Evolutionary conservation across 768 basidiomycete species (phyloP).

Genomic region (Mycena polygramma): DNA sequence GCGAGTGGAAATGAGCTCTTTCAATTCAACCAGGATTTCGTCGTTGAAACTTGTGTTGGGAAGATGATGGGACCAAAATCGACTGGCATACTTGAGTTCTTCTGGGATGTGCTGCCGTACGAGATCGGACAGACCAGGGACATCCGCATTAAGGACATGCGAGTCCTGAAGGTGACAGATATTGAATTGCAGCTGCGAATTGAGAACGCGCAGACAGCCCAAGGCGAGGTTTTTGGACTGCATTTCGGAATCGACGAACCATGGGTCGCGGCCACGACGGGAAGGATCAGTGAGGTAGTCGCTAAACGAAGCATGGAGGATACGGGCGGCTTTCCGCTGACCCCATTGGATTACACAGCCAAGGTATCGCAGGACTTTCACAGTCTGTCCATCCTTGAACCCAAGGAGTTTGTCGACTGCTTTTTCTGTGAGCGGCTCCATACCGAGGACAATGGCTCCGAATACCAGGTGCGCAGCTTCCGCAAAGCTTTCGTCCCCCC

Average conservation of each 20-base stretch:
- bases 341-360: neutral
- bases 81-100: neutral
- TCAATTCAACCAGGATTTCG: neutral
- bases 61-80: conserved; percentile 10
- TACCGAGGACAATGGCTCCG: neutral
- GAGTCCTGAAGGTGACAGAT: conserved; percentile 16
- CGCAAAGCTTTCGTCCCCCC: neutral
- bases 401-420: neutral
- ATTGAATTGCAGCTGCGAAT: conserved; percentile 1
- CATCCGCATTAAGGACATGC: conserved; percentile 1
- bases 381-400: neutral
- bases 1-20: neutral
- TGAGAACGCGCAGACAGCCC: conserved; percentile 7
- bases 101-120: neutral
- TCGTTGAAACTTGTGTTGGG: neutral
- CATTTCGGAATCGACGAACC: neutral
- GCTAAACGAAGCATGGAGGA: conserved; percentile 6
- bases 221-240: neutral
- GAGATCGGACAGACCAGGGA: neutral
- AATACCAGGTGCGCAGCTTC: neutral
- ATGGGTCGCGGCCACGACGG: neutral
- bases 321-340: neutral
- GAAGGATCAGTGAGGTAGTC: conserved; percentile 4
- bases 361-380: neutral
- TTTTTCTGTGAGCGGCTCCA: neutral